Base-by-base conservation (phyloP, 345 rosid species). In the Melastoma malabathricum region DNA sequence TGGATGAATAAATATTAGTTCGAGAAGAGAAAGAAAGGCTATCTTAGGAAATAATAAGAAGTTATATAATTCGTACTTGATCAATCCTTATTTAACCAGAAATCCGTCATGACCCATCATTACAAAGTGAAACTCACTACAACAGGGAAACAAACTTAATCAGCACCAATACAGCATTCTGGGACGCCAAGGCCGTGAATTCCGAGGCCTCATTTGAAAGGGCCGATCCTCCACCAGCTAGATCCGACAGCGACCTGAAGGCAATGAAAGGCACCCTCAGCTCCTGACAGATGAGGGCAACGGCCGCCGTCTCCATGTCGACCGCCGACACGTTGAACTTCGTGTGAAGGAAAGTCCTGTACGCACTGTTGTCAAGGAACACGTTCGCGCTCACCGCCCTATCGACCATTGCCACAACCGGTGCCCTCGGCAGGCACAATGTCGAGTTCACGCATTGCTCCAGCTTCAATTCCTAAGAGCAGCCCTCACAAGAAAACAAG, bases 221-320 rank as follows among this genome's bases (percentile, higher is more conserved):
- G 27, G 70, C 63, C 23, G 79, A 71, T 41, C 86, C 84, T 0
- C 94, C 83, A 0, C 88, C 89, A 13, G 94, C 90, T 22, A 88
- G 68, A 62, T 88, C 80, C 1, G 86, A 84, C n/a, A 88, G 68
- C 14, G 86, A 53, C 58, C 88, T 68, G 18, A 88, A 63, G 0
- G 74, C 72, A 0, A 82, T 65, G 47, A 82, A 88, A 7, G 84
- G 90, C 23, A 54, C 51, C 25, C 17, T 41, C 58, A 77, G 83
- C 58, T 78, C 81, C 59, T 29, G 62, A 44, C 77, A 72, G 20
- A 77, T 57, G 7, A 83, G 62, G 15, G 89, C 89, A 10, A 84
- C 39, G 3, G 88, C 83, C 7, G 88, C 90, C 8, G 69, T 84
- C 54, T 88, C 97, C 86, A 82, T 84, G 60, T 88, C 94, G 3